A percentile compares a stretch with the other conserved stretches of the same genome.
These are phyloP conservation scores for Syncephalastrum sp. DNA, from an alignment of 371 early-diverging fungal species.

Conservation along the genomic window DNA sequence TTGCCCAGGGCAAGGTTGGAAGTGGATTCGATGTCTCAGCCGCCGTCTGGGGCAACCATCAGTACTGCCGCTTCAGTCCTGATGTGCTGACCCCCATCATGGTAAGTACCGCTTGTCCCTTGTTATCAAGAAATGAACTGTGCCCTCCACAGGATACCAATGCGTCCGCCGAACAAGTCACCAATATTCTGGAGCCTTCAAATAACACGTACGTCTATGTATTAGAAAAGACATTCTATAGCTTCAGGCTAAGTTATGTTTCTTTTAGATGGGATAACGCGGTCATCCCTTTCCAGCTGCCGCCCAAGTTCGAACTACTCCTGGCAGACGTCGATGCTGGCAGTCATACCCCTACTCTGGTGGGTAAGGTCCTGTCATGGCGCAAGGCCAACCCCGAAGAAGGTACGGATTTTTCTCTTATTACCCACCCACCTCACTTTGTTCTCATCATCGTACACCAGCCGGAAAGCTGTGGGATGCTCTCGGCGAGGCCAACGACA, in stretches of 20 bases:
- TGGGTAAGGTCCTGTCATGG: slow-evolving; percentile 87
- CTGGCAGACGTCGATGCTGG: slow-evolving; percentile 94
- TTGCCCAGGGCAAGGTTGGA: slow-evolving; percentile 97
- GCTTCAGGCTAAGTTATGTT: too few species aligned
- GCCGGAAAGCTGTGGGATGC: slow-evolving; percentile 60
- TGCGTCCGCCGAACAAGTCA: background rate
- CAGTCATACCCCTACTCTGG: slow-evolving; percentile 90
- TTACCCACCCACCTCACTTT: background rate
- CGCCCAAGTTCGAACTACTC: slow-evolving; percentile 71
- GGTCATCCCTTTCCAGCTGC: slow-evolving; percentile 65
- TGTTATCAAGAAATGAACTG: too few species aligned
- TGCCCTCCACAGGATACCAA: background rate
- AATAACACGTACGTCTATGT: background rate
- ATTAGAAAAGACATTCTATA: background rate
- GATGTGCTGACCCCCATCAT: slow-evolving; percentile 62
- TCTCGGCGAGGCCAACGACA: slow-evolving; percentile 54
- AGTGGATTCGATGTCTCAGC: slow-evolving; percentile 95
- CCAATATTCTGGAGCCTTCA: too few species aligned
- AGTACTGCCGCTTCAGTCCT: slow-evolving; percentile 84
- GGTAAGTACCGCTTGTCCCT: slow-evolving; percentile 23
- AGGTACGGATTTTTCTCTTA: slow-evolving; percentile 18
- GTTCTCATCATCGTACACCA: slow-evolving; percentile 9
- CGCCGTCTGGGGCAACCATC: slow-evolving; percentile 88
- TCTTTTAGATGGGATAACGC: slow-evolving; percentile 70
- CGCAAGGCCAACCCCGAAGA: slow-evolving; percentile 63